Evolutionary conservation across 495 filamentous ascomycete genomes (phyloP).

Genomic region (Penicillium desertorum): DNA sequence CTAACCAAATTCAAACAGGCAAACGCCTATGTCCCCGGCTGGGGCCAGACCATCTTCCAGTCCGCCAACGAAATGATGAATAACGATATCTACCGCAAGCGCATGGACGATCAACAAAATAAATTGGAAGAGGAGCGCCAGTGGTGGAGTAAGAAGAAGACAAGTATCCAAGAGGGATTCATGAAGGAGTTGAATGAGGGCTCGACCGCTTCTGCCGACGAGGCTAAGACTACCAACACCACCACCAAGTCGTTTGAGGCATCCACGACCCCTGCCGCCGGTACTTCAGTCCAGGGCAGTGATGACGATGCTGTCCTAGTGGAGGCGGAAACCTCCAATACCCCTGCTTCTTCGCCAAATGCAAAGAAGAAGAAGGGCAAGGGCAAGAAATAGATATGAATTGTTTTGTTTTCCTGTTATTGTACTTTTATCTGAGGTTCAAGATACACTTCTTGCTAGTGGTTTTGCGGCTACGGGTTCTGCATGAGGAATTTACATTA

Average conservation of each 20-base stretch:
- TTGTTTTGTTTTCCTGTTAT: conserved; percentile 10
- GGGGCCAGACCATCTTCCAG: conserved; percentile 96
- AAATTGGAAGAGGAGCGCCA: conserved; percentile 70
- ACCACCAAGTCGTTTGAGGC: conserved; percentile 32
- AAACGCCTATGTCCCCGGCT: conserved; percentile 79
- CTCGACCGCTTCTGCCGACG: conserved; percentile 22
- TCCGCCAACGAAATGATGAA: conserved; percentile 82
- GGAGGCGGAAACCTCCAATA: conserved; percentile 62
- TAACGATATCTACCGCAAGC: conserved; percentile 60
- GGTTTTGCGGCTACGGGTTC: background rate
- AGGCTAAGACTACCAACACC: conserved; percentile 10
- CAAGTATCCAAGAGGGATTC: conserved; percentile 69
- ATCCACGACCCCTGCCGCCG: conserved; percentile 21
- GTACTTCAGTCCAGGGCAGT: conserved; percentile 45
- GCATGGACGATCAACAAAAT: conserved; percentile 62
- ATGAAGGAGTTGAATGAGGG: conserved; percentile 77
- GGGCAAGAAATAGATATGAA: conserved; percentile 64
- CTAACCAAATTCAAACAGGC: conserved; percentile 52
- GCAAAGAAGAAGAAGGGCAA: conserved; percentile 70
- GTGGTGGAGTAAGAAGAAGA: conserved; percentile 88
- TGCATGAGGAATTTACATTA: conserved; percentile 6
- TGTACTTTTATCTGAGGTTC: conserved; percentile 8
- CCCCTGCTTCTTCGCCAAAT: conserved; percentile 26
- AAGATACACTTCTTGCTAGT: background rate
- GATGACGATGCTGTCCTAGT: conserved; percentile 89